Evolutionary conservation across 257 asterid genomes (phyloP), one percentile per base, ranked within the genome.

Genomic region (Pogostemon cablin): DNA sequence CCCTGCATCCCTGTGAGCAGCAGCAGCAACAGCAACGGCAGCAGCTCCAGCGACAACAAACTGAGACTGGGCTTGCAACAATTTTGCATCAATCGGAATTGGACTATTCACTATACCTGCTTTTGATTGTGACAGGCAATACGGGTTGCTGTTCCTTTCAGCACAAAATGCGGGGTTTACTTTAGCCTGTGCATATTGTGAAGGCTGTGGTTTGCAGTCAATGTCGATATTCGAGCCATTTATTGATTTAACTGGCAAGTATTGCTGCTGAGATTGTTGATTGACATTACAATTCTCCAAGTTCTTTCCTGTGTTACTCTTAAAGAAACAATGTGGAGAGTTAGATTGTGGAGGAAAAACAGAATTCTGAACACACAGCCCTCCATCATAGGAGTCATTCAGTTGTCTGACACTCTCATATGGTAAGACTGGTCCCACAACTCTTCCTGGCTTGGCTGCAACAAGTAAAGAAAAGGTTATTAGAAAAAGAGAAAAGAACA

Each of bases 51-150:
- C 82, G 2, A 80, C 88, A 50, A 83, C 90, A 59, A 85, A 85
- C 79, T 76, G 95, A 6, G 86, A 72, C 61, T 85, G 95, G 47
- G 98, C 90, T 67, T 91, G 90, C 65, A 91, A 75, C 79, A 91
- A 67, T 69, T 87, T 87, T 3, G 88, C 87, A 56, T 87, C 92
- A 0, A 91, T 76, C 17, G 81, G 81, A 8, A 88, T 81, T 68
- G 82, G 90, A 73, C 84, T 67, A 54, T 75, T 77, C 73, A 80
- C 25, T 15, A 72, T 80, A 59, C 78, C 79, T 0, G 83, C 81
- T 75, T 85, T 88, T 46, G 84, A 80, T 38, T 85, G 88, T 4
- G 84, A 37, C 69, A 69, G 88, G 78, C 76, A 72, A 74, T 88
- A 86, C 2, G 86, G 86, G 72, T 85, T 81, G 48, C 80, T 76